Percentiles rank a stretch among this genome's conserved stretches.
Evolutionary conservation across 345 rosid species (phyloP).

Genomic region (Litchi chinensis): DNA sequence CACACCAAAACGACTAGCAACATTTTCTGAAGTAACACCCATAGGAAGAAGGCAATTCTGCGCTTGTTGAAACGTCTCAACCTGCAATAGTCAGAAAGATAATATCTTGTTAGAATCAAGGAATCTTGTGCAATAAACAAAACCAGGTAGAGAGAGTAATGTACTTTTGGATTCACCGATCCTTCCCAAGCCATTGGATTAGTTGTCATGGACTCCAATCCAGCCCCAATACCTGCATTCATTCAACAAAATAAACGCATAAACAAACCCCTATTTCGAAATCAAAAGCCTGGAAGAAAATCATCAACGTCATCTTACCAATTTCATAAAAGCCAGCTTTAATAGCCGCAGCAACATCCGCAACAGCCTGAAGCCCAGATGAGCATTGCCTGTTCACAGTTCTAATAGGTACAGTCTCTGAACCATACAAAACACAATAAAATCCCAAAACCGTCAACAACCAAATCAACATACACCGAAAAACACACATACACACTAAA

Average conservation of each 20-base stretch:
- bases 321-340: slow-evolving; percentile 96
- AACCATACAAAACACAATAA: background rate
- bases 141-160: background rate
- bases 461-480: background rate
- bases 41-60: slow-evolving; percentile 90
- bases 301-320: slow-evolving; percentile 43
- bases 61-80: slow-evolving; percentile 70
- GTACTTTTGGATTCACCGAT: slow-evolving; percentile 80
- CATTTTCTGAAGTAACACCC: slow-evolving; percentile 97
- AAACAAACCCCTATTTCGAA: background rate
- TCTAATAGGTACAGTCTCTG: slow-evolving; percentile 87
- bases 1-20: slow-evolving; percentile 82
- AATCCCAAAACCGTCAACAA: background rate
- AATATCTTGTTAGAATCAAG: background rate
- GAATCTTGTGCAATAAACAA: background rate
- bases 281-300: background rate
- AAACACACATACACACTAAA: background rate
- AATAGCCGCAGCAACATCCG: slow-evolving; percentile 94
- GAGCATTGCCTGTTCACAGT: slow-evolving; percentile 96
- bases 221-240: slow-evolving; percentile 87
- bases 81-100: slow-evolving; percentile 45
- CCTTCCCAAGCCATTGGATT: slow-evolving; percentile 91
- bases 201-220: slow-evolving; percentile 89
- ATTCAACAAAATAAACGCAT: background rate
- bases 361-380: slow-evolving; percentile 99